phyloP scores from a whole-genome alignment of 306 rosid genomes.

The Urtica urens region DNA sequence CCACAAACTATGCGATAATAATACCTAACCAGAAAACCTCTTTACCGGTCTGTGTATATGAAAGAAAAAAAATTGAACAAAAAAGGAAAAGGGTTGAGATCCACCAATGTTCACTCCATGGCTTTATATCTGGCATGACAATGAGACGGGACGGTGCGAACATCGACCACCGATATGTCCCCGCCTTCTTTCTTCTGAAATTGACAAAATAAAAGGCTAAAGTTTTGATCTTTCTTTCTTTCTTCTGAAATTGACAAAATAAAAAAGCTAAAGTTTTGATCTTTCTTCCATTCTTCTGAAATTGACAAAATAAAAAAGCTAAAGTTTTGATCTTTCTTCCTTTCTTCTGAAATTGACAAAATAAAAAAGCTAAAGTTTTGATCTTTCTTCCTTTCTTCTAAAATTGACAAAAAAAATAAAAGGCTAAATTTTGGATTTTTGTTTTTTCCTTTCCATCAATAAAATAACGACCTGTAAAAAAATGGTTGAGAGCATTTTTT shows the following conservation, averaged over 20 bases:
- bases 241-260: too few species aligned
- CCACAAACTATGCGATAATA: conserved; percentile 79
- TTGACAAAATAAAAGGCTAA: too few species aligned
- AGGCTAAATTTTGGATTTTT: too few species aligned
- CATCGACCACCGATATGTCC: conserved; percentile 64
- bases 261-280: too few species aligned
- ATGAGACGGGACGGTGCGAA: conserved; percentile 57
- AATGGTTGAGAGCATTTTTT: conserved; percentile 81
- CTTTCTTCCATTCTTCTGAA: conserved; percentile 68
- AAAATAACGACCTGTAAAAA: conserved; percentile 59
- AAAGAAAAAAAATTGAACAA: too few species aligned
- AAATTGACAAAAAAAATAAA: too few species aligned
- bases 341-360: background rate
- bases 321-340: background rate
- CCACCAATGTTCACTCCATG: conserved; percentile 86
- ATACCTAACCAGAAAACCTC: conserved; percentile 36
- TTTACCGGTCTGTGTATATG: too few species aligned
- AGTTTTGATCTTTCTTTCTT: too few species aligned
- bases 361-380: background rate
- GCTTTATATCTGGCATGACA: conserved; percentile 86
- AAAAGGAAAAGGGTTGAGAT: conserved; percentile 10
- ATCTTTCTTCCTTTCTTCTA: too few species aligned
- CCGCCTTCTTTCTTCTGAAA: too few species aligned
- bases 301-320: conserved; percentile 11
- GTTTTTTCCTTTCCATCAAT: too few species aligned